phyloP scores from a whole-genome alignment of 1,284 basidiomycete genomes.

The Cryptococcus sp. region DNA sequence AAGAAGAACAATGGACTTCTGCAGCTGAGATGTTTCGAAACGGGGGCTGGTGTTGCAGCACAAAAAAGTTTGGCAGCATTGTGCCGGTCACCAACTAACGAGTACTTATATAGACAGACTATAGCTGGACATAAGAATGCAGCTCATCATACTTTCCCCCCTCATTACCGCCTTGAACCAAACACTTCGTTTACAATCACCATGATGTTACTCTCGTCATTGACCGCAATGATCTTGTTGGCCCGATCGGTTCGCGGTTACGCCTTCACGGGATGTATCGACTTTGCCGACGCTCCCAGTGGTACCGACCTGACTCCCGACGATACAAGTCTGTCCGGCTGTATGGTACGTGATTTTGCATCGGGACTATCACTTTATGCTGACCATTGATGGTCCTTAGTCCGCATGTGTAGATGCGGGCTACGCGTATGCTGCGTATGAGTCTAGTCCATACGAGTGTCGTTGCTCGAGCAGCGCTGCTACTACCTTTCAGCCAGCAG shows the following conservation, averaged over 20 bases:
- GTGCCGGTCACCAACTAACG: too few relatives aligned
- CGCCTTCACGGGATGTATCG: slow-evolving; percentile 5
- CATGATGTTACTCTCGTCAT: slow-evolving; percentile 1
- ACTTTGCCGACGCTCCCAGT: not conserved
- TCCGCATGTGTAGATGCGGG: too few relatives aligned
- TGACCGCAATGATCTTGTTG: slow-evolving; percentile 3
- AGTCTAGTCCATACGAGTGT: not conserved
- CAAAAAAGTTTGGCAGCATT: too few relatives aligned
- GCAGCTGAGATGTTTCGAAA: too few relatives aligned
- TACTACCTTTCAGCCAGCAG: not conserved
- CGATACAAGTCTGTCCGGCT: not conserved
- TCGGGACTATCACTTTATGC: too few relatives aligned
- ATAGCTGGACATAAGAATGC: too few relatives aligned
- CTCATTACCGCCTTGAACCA: too few relatives aligned
- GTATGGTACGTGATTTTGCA: slow-evolving; percentile 1
- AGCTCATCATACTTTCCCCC: too few relatives aligned
- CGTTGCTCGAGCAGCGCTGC: not conserved
- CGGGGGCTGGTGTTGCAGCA: too few relatives aligned
- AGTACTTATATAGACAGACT: too few relatives aligned
- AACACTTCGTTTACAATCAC: not conserved
- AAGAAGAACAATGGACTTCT: too few relatives aligned
- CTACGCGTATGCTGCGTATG: not conserved
- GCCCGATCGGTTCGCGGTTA: not conserved
- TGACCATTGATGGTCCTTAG: too few relatives aligned
- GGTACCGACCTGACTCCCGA: not conserved